Evolutionary conservation across 1,284 basidiomycete genomes (phyloP).

Genomic region (Boletus subluridellus): DNA sequence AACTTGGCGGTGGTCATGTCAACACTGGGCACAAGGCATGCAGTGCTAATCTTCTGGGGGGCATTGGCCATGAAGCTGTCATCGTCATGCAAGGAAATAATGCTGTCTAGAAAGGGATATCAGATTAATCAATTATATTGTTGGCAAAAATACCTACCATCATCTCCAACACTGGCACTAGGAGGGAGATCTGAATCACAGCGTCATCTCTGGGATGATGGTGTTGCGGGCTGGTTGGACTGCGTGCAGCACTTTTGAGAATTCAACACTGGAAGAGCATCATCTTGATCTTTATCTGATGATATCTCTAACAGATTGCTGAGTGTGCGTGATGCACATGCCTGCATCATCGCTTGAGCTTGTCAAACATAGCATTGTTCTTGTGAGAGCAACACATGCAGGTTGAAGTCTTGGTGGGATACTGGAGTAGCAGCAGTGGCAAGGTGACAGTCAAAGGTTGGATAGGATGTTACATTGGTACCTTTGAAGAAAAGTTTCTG

Average conservation of each 20-base stretch:
- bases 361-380: not conserved
- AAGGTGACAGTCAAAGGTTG: not conserved
- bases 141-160: no score
- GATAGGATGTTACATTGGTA: not conserved
- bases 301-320: not conserved
- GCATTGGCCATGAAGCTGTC: not conserved
- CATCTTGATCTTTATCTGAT: not conserved
- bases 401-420: not conserved
- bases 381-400: not conserved
- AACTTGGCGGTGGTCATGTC: not conserved
- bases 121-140: no score
- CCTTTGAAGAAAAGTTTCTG: constrained; percentile 8
- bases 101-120: no score
- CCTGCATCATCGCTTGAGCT: not conserved
- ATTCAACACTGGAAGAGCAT: not conserved
- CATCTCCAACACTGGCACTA: no score
- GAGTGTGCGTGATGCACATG: not conserved
- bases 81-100: no score
- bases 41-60: no score
- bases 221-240: no score
- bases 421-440: no score
- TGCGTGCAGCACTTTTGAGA: no score
- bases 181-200: no score
- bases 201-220: no score
- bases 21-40: no score